A percentile compares a stretch with the other conserved stretches of the same genome.
Evolutionary conservation across 257 asterid species (phyloP).

Genomic region (Fraxinus pennsylvanica): DNA sequence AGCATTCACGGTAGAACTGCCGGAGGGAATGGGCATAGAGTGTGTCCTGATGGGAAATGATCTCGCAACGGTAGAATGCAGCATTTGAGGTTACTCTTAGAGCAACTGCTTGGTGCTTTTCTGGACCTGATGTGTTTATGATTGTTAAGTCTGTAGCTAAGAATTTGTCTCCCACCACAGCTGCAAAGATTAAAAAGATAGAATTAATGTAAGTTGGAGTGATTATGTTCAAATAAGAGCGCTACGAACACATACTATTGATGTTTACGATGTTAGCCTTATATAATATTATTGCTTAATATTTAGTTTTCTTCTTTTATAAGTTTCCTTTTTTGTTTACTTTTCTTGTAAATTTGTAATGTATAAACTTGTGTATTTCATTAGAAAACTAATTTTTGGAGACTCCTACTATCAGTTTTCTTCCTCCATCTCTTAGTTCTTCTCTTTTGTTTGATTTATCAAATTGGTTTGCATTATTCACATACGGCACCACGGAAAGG

Average conservation of each 20-base stretch:
- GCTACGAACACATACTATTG: not conserved
- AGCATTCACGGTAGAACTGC: constrained; percentile 57
- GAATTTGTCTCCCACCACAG: constrained; percentile 76
- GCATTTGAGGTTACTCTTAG: constrained; percentile 62
- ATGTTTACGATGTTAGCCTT: not conserved
- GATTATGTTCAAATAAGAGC: not conserved
- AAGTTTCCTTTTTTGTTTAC: too few species aligned
- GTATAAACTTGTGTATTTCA: too few species aligned
- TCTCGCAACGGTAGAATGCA: constrained; percentile 57
- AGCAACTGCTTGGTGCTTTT: constrained; percentile 84
- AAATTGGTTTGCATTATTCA: too few species aligned
- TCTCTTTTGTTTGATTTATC: too few species aligned
- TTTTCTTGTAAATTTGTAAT: too few species aligned
- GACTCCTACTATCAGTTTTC: too few species aligned
- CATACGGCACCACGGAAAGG: not conserved
- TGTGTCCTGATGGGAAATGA: constrained; percentile 66
- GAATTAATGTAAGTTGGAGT: not conserved
- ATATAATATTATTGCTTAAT: too few species aligned
- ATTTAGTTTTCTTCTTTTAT: too few species aligned
- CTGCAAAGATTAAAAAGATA: constrained; percentile 34
- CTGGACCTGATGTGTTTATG: constrained; percentile 57
- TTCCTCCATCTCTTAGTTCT: too few species aligned
- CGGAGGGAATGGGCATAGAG: constrained; percentile 65
- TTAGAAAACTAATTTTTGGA: too few species aligned
- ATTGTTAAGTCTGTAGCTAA: constrained; percentile 55